Evolutionary conservation across 257 asterid genomes (phyloP).

Genomic region (Solanum paucissectum): DNA sequence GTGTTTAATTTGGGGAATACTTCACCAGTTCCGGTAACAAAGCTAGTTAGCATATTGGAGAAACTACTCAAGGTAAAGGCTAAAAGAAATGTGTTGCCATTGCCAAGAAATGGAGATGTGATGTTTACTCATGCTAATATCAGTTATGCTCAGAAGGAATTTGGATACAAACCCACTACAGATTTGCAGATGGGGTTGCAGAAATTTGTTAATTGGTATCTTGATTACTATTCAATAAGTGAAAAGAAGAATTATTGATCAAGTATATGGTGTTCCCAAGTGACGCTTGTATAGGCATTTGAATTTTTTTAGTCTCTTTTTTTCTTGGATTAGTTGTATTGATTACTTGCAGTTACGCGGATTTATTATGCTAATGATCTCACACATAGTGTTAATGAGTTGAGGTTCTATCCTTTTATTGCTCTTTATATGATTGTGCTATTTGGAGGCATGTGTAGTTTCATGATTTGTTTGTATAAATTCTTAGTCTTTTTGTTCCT

Average conservation of each 20-base stretch:
- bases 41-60: conserved; percentile 25
- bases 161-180: conserved; percentile 18
- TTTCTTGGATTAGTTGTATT: neutral
- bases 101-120: conserved; percentile 30
- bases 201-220: conserved; percentile 23
- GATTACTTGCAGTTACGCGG: neutral
- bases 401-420: neutral
- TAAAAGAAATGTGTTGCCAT: conserved; percentile 11
- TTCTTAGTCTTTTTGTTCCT: neutral
- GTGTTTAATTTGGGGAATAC: conserved; percentile 39
- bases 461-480: neutral
- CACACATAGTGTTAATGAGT: neutral
- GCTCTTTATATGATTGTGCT: neutral
- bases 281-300: neutral
- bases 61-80: conserved; percentile 21
- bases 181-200: conserved; percentile 23
- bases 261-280: neutral
- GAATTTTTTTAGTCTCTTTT: neutral
- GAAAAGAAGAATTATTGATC: conserved; percentile 11
- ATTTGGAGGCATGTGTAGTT: neutral
- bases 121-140: conserved; percentile 29
- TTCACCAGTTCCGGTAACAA: conserved; percentile 23
- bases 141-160: conserved; percentile 25
- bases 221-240: conserved; percentile 13
- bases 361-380: neutral